Percentiles rank a stretch among this genome's conserved stretches.
phyloP scores from a whole-genome alignment of 768 basidiomycete species.

The Boletus rex-veris region DNA sequence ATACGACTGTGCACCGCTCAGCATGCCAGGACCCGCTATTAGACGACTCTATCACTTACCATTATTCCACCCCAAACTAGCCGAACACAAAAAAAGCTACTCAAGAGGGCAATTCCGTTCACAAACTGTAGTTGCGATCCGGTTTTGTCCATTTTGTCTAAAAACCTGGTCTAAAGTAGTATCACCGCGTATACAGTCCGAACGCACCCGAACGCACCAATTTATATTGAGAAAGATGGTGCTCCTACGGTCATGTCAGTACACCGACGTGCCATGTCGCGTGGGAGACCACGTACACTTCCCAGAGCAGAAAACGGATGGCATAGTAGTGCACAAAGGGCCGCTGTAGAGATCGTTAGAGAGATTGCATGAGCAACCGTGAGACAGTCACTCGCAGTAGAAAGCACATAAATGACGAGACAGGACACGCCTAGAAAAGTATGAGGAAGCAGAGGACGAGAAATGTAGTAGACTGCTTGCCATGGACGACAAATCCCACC shows the following conservation, averaged over 20 bases:
- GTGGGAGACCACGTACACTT: slow-evolving; percentile 46
- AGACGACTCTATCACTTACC: slow-evolving; percentile 14
- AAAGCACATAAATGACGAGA: slow-evolving; percentile 58
- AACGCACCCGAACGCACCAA: slow-evolving; percentile 48
- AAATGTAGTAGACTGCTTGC: slow-evolving; percentile 31
- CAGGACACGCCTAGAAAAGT: slow-evolving; percentile 53
- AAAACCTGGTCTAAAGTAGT: slow-evolving; percentile 44
- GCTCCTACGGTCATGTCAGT: slow-evolving; percentile 42
- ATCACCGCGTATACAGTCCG: background rate
- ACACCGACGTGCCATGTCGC: background rate
- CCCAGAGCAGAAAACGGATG: slow-evolving; percentile 79
- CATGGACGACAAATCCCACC: slow-evolving; percentile 76
- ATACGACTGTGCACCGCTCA: slow-evolving; percentile 47
- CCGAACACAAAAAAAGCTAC: slow-evolving; percentile 66
- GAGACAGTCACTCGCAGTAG: slow-evolving; percentile 53
- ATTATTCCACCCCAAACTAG: slow-evolving; percentile 65
- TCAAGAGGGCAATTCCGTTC: slow-evolving; percentile 67
- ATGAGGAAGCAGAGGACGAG: slow-evolving; percentile 1
- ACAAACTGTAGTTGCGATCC: slow-evolving; percentile 64
- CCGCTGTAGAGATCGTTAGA: slow-evolving; percentile 37
- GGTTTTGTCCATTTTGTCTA: slow-evolving; percentile 74
- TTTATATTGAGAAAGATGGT: slow-evolving; percentile 88
- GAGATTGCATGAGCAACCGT: background rate
- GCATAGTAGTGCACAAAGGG: slow-evolving; percentile 81
- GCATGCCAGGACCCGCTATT: background rate